Evolutionary conservation across 2,329 filamentous ascomycete species (phyloP).

Genomic region (Hirsutella minnesotensis): DNA sequence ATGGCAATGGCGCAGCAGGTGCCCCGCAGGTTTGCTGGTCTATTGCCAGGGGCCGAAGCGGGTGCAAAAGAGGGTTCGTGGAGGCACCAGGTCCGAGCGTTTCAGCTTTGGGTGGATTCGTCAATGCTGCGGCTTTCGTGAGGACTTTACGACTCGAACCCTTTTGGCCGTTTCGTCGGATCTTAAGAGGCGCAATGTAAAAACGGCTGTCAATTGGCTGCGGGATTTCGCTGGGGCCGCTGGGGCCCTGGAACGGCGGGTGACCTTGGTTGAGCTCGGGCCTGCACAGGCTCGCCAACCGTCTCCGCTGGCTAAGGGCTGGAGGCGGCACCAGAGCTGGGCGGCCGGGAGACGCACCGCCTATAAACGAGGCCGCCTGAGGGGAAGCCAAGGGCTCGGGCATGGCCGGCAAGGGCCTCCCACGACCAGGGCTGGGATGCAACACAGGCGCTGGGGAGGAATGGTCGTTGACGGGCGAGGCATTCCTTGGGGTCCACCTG

Average conservation of each 20-base stretch:
- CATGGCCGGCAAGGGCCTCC: too few relatives aligned
- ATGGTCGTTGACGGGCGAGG: too few relatives aligned
- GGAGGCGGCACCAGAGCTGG: slow-evolving; percentile 5
- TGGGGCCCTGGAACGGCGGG: slow-evolving; percentile 62
- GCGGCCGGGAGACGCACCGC: neutral
- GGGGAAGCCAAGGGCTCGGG: neutral
- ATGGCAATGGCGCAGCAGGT: neutral
- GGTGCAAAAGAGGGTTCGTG: slow-evolving; percentile 9
- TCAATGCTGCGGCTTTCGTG: slow-evolving; percentile 13
- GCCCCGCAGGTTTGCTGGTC: slow-evolving; percentile 11
- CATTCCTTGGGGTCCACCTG: too few relatives aligned
- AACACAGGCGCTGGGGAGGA: too few relatives aligned
- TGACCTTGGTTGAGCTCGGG: slow-evolving; percentile 28
- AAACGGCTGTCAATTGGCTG: slow-evolving; percentile 51
- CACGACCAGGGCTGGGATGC: too few relatives aligned
- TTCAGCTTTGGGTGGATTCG: slow-evolving; percentile 21
- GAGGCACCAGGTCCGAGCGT: slow-evolving; percentile 14
- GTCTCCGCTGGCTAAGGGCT: slow-evolving; percentile 22
- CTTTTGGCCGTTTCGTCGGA: slow-evolving; percentile 40
- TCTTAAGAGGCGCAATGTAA: slow-evolving; percentile 41
- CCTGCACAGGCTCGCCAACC: slow-evolving; percentile 22
- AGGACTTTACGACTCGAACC: slow-evolving; percentile 12
- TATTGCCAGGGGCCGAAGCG: slow-evolving; percentile 15
- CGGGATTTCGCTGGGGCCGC: slow-evolving; percentile 53
- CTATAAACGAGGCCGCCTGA: neutral